Percentiles rank a stretch among this genome's conserved stretches.
Conservation (phyloP, 2,329 filamentous ascomycete genomes). For the Dactylonectria macrodidyma region DNA sequence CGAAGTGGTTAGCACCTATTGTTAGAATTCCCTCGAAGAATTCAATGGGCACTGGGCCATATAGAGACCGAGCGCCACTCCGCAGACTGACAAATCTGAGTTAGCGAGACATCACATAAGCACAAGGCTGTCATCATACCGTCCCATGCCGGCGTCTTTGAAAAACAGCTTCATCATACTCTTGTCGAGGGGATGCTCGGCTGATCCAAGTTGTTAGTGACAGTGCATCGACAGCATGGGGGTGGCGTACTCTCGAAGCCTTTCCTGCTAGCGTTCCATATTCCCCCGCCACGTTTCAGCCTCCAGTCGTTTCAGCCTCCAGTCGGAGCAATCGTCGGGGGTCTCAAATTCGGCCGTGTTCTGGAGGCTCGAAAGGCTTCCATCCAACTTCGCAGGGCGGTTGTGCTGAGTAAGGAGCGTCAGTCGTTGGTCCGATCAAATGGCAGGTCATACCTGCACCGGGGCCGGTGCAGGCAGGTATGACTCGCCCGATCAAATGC, state of each 20-base stretch:
- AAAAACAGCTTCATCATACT: slow-evolving; percentile 3
- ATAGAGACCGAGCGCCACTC: background rate
- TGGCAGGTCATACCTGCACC: too few relatives aligned
- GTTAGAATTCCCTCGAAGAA: slow-evolving; percentile 1
- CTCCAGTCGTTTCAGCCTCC: background rate
- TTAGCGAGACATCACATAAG: slow-evolving; percentile 3
- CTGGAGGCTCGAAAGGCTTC: slow-evolving; percentile 4
- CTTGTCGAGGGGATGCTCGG: slow-evolving; percentile 20
- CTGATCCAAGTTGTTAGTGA: slow-evolving; percentile 13
- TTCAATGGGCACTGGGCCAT: slow-evolving; percentile 5
- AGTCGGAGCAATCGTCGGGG: background rate
- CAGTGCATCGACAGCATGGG: background rate
- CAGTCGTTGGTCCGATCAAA: slow-evolving; percentile 1
- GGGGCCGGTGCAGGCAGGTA: too few relatives aligned
- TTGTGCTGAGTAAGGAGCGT: slow-evolving; percentile 1
- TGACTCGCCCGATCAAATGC: background rate
- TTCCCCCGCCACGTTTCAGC: background rate
- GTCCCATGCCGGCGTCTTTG: background rate
- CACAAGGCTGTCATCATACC: slow-evolving; percentile 4
- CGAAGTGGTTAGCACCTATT: background rate
- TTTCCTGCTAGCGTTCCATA: background rate
- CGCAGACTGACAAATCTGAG: slow-evolving; percentile 4
- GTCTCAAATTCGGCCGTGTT: slow-evolving; percentile 1
- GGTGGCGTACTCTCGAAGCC: slow-evolving; percentile 1
- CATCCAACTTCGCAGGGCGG: background rate